Evolutionary conservation across 169 alveolate genomes (phyloP), one percentile per base, ranked within the genome.

Genomic region (Blepharisma undulans): DNA sequence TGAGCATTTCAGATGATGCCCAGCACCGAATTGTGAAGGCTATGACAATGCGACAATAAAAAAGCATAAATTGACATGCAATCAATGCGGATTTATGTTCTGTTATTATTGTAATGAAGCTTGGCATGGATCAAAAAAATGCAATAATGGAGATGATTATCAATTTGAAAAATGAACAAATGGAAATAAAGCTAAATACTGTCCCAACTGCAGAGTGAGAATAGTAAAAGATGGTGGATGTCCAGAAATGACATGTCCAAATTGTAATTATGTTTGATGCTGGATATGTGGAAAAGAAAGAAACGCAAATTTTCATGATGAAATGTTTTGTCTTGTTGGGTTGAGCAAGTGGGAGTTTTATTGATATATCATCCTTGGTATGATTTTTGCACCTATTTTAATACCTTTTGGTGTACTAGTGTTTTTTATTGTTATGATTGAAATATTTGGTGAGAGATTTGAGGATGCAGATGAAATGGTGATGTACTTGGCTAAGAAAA

Each of bases 151-250:
- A 10, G 4, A 19, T 30, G 93, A 90, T 4, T 7, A 8, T 25
- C 25, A 4, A 8, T 87, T 91, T 74, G 72, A 78, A 4, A 86
- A 79, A 30, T 87, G 84, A 59, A 78, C 21, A 78, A 71, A 86
- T 0, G 16, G 60, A 21, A 77, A 66, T n/a, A 66, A 21, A 77
- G 77, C 87, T 27, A 91, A 87, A 87, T n/a, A 36, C 16, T 91
- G 94, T 72, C 94, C 94, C 29, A 86, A 91, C 21, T 91, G 94
- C 81, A 84, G 71, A 61, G 18, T 22, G 0, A 59, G 19, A 25
- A 71, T 87, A n/a, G 92, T 87, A 91, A 91, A 91, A 74, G 87
- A 66, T 29, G 86, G 76, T 32, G 94, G 94, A 30, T 91, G 94
- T 48, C 77, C 82, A 66, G 87, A 91, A 18, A 91, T 91, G 89